Evolutionary conservation across 305 asterid species (phyloP).

Genomic region (Fraxinus sp.): DNA sequence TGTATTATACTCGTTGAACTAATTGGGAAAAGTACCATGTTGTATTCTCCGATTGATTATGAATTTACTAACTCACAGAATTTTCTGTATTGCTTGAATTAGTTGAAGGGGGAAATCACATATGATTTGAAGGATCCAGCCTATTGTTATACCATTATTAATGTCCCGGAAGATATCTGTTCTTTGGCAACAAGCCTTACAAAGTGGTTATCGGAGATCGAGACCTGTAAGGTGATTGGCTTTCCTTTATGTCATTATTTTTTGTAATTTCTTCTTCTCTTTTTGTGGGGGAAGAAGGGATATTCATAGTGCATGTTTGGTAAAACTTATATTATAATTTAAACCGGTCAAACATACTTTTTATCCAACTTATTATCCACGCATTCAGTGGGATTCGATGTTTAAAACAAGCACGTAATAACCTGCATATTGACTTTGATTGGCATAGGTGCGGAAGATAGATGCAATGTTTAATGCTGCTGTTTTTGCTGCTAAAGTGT

Average conservation of each 20-base stretch:
- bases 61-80: background rate
- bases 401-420: background rate
- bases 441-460: slow-evolving; percentile 61
- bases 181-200: slow-evolving; percentile 67
- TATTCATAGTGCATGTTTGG: background rate
- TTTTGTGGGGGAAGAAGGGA: background rate
- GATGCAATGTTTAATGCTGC: slow-evolving; percentile 71
- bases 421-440: slow-evolving; percentile 22
- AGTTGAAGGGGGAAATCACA: slow-evolving; percentile 85
- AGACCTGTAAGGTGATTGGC: slow-evolving; percentile 78
- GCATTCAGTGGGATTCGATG: background rate
- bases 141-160: slow-evolving; percentile 56
- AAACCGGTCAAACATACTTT: background rate
- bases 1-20: background rate
- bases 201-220: slow-evolving; percentile 89
- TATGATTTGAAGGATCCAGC: slow-evolving; percentile 95
- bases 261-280: background rate
- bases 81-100: slow-evolving; percentile 24
- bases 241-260: slow-evolving; percentile 22
- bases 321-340: background rate
- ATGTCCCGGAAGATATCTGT: slow-evolving; percentile 73
- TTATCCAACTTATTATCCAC: background rate
- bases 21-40: background rate
- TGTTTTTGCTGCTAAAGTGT: slow-evolving; percentile 56
- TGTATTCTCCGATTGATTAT: background rate